A percentile compares a stretch with the other conserved stretches of the same genome.
phyloP scores from a whole-genome alignment of 2,329 filamentous ascomycete species.

The Monilinia vaccinii-corymbosi region DNA sequence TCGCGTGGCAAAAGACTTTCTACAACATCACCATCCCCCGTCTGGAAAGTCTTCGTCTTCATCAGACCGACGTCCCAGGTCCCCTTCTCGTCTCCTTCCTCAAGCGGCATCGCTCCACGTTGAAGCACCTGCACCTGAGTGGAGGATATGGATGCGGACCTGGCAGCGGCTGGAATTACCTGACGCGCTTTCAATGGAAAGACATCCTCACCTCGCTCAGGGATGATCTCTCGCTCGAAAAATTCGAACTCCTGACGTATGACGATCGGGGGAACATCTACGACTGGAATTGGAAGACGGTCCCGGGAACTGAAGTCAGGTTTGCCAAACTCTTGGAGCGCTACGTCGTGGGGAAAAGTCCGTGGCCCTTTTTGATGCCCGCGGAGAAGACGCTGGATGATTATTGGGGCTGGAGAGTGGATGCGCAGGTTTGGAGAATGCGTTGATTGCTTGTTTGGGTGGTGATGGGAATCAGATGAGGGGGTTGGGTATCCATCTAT shows the following conservation, averaged over 20 bases:
- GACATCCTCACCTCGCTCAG: neutral
- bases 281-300: constrained; percentile 1
- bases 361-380: constrained; percentile 6
- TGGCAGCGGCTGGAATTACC: constrained; percentile 1
- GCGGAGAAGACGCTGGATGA: constrained; percentile 9
- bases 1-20: neutral
- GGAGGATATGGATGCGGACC: constrained; percentile 1
- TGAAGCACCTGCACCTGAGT: constrained; percentile 2
- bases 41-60: constrained; percentile 5
- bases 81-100: constrained; percentile 1
- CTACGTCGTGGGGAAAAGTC: neutral
- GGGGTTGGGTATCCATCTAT: too few species aligned
- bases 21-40: constrained; percentile 2
- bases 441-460: neutral
- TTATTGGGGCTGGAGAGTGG: constrained; percentile 11
- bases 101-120: neutral
- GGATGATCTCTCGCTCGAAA: neutral
- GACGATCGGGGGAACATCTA: constrained; percentile 7
- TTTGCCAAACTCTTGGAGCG: constrained; percentile 6
- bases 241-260: constrained; percentile 7
- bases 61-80: constrained; percentile 5
- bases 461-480: too few species aligned
- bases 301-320: neutral
- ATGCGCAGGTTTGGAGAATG: neutral
- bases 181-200: constrained; percentile 3